Base-by-base conservation (phyloP, 768 basidiomycete genomes). In the Solioccasus polychromus region DNA sequence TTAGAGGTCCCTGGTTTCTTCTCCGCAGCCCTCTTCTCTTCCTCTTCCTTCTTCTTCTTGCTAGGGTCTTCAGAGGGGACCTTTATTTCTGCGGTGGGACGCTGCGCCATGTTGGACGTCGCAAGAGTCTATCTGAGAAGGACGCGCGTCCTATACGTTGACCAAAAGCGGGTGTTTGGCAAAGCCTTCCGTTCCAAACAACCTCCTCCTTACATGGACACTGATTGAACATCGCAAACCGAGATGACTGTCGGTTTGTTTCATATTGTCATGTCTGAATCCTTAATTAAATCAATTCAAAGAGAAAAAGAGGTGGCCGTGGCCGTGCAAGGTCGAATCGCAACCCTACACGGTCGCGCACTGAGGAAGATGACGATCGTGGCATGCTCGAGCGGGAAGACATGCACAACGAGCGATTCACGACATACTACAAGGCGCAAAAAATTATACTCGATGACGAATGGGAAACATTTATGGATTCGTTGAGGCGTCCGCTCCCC, bases 11-110 rank as follows among this genome's bases (percentile, higher is more conserved):
- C 75, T 41, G 79, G 71, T 39, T 75, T 72, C 61, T 82, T 79
- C 60, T 77, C 73, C 50, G 78, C 37, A 42, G 38, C 38, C 40
- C 60, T 55, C 51, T 67, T 72, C 15, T 70, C 71, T 45, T 73
- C 69, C 14, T 69, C 61, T 35, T 73, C 66, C 44, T 74, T 71
- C 67, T 87, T 85, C 71, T 82, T 80, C 71, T 83, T 78, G 3
- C n/a, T n/a, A n/a, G 87, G 82, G 60, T 92, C 89, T 39, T 88
- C 76, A 8, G 88, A 80, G 1, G 74, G 72, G 3, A 91, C 88
- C 38, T 76, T 61, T 50, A 86, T 81, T 17, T 78, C 63, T 50
- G 79, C 76, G 45, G 80, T 76, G 45, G 75, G 76, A 14, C 80
- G 68, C 45, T 82, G 74, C 32, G 83, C 65, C 83, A 85, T 87